These are phyloP conservation scores for Auriscalpium vulgare DNA, from an alignment of 768 basidiomycete species.

Conservation along the genomic window DNA sequence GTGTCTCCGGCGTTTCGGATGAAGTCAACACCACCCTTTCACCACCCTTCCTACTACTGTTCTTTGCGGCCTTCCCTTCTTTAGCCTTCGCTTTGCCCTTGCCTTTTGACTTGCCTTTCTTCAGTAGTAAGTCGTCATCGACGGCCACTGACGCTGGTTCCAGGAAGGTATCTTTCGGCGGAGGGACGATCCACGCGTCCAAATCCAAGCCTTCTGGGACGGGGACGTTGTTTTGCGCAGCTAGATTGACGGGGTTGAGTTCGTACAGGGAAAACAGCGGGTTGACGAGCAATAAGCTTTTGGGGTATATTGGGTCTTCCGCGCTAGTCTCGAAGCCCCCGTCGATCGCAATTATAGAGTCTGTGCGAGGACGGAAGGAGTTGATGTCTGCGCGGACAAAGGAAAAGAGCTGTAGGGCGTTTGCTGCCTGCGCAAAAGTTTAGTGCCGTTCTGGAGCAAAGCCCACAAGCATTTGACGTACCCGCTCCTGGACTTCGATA, in stretches of 20 bases:
- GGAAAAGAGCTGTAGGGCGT: conserved; percentile 62
- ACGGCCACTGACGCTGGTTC: conserved; percentile 24
- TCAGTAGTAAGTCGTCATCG: conserved; percentile 30
- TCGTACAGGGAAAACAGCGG: conserved; percentile 74
- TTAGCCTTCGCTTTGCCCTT: conserved; percentile 34
- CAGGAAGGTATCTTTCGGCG: conserved; percentile 31
- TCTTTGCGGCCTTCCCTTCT: conserved; percentile 24
- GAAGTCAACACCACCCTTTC: neutral
- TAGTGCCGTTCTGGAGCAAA: neutral
- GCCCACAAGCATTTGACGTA: conserved; percentile 28
- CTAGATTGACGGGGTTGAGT: conserved; percentile 74
- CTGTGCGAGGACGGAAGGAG: conserved; percentile 35
- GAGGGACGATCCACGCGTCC: conserved; percentile 77
- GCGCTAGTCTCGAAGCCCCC: conserved; percentile 22
- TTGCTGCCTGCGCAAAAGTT: conserved; percentile 56
- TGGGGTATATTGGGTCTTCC: conserved; percentile 62
- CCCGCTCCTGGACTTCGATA: conserved; percentile 91
- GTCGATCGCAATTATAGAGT: conserved; percentile 27
- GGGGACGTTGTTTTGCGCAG: conserved; percentile 75
- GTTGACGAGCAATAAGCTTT: conserved; percentile 78
- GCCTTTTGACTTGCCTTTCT: conserved; percentile 35
- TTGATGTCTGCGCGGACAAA: conserved; percentile 72
- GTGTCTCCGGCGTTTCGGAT: conserved; percentile 34
- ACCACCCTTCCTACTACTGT: conserved; percentile 23
- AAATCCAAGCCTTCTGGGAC: conserved; percentile 83